A percentile compares a stretch with the other conserved stretches of the same genome.
These are phyloP conservation scores for Colletotrichum cuscutae DNA, from an alignment of 2,329 filamentous ascomycete genomes.

Conservation along the genomic window DNA sequence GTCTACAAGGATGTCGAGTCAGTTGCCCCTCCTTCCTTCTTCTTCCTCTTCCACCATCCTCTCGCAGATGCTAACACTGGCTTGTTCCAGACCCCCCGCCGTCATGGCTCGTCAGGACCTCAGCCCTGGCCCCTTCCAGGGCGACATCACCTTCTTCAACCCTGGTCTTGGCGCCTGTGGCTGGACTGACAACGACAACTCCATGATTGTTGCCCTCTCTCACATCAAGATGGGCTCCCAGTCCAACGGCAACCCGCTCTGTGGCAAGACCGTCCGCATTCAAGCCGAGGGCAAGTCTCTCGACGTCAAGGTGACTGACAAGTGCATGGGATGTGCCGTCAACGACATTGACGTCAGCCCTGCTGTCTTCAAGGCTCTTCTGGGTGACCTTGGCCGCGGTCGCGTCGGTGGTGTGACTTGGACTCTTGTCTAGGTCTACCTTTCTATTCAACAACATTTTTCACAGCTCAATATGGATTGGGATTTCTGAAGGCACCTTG, in stretches of 20 bases:
- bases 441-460: background rate
- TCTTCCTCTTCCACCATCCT: background rate
- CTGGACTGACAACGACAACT: background rate
- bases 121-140: background rate
- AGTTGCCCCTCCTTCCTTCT: background rate
- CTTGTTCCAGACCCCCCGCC: background rate
- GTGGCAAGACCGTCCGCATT: conserved; percentile 7
- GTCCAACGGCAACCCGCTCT: conserved; percentile 33
- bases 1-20: conserved; percentile 11
- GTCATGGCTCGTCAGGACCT: conserved; percentile 19
- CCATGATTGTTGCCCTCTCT: conserved; percentile 28
- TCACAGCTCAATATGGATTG: background rate
- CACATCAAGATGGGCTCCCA: conserved; percentile 30
- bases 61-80: background rate
- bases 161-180: conserved; percentile 30
- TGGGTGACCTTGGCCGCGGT: conserved; percentile 16
- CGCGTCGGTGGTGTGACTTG: conserved; percentile 8
- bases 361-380: conserved; percentile 13
- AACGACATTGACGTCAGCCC: conserved; percentile 27
- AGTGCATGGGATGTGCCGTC: conserved; percentile 26
- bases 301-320: conserved; percentile 23
- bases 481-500: background rate
- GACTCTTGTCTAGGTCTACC: background rate
- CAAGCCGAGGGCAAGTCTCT: background rate
- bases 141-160: conserved; percentile 31